Base-by-base conservation (phyloP, 768 basidiomycete species). In the Lentinula lateritia region DNA sequence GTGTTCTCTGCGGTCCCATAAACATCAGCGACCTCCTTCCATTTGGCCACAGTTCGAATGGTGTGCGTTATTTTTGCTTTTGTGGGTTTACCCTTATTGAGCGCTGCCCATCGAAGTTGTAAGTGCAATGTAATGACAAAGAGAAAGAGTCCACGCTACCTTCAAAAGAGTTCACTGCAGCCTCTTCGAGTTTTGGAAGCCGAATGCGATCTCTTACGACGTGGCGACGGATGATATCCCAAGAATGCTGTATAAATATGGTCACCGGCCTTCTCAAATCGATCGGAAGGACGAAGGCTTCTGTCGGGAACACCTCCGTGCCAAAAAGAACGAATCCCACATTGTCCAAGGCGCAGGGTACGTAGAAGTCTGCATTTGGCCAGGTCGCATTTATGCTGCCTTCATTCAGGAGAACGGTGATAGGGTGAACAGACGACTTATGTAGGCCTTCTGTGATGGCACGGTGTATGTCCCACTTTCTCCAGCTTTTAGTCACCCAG, bases 31-130 rank as follows among this genome's bases (percentile, higher is more conserved):
- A 63, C 18, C 6, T 57, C 55, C 35, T 66, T 67, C 71, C 72
- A 73, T 12, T 61, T 58, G 0, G 62, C 48, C 10, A 71, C 68
- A 4, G 61, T 59, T 7, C 43, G n/a, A 15, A 73, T 68, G 35
- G 65, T 66, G 1, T 61, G 5, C 7, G 32, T 18, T 13, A 73
- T 28, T 5, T 63, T 60, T 1, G 45, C 43, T 36, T 66, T 66
- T 6, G 65, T 67, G 1, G 62, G 18, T 5, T 62, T 61, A 5
- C 59, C 62, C 1, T 60, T 9, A 35, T 66, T 60, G 10, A 72
- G 66, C n/a, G 61, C 69, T 69, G 45, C 5, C 1, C 12, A 23
- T 39, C n/a, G 36, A 18, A 28, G 46, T n/a, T 1, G 16, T n/a
- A 42, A 41, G 7, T 5, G 34, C n/a, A 13, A 10, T 38, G 20